A percentile compares a stretch with the other conserved stretches of the same genome.
Conservation (phyloP, 1,139 yeast species). For the Geotrichum citri-aurantii region DNA sequence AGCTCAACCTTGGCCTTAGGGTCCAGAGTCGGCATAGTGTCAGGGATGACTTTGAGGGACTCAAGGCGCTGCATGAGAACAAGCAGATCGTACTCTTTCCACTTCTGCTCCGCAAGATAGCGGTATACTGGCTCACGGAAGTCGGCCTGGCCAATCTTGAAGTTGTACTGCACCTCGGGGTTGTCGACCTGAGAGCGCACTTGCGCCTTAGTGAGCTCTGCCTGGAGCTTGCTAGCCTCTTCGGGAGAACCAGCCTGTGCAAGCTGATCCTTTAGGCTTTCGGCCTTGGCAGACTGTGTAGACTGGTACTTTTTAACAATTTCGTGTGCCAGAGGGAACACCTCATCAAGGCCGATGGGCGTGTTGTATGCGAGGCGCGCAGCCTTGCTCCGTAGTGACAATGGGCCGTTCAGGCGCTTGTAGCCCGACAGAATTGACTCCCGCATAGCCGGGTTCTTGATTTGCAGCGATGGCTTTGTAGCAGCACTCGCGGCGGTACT, state of each 20-base stretch:
- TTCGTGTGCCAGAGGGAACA: constrained; percentile 63
- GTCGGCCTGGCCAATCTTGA: constrained; percentile 50
- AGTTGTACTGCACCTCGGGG: constrained; percentile 78
- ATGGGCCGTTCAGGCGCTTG: constrained; percentile 41
- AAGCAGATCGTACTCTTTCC: constrained; percentile 67
- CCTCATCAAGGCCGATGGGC: constrained; percentile 64
- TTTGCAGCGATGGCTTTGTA: constrained; percentile 23
- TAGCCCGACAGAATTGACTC: constrained; percentile 36
- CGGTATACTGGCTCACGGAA: constrained; percentile 75
- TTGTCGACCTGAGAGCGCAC: constrained; percentile 60
- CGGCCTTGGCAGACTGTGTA: constrained; percentile 32
- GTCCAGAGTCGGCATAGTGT: constrained; percentile 82
- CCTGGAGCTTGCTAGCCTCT: constrained; percentile 13
- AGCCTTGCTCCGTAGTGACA: constrained; percentile 42
- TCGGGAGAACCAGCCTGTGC: constrained; percentile 12
- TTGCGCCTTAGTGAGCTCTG: constrained; percentile 28
- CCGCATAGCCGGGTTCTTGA: constrained; percentile 31
- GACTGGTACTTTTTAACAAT: constrained; percentile 46
- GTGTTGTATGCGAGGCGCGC: constrained; percentile 53
- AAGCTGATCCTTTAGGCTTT: constrained; percentile 24
- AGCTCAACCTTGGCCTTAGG: constrained; percentile 74
- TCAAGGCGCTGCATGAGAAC: constrained; percentile 85
- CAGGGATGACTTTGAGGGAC: constrained; percentile 80
- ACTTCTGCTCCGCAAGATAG: constrained; percentile 56
- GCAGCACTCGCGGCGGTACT: constrained; percentile 1